Conservation (phyloP, 2,329 filamentous ascomycete genomes). For the Botrytis pseudocinerea region DNA sequence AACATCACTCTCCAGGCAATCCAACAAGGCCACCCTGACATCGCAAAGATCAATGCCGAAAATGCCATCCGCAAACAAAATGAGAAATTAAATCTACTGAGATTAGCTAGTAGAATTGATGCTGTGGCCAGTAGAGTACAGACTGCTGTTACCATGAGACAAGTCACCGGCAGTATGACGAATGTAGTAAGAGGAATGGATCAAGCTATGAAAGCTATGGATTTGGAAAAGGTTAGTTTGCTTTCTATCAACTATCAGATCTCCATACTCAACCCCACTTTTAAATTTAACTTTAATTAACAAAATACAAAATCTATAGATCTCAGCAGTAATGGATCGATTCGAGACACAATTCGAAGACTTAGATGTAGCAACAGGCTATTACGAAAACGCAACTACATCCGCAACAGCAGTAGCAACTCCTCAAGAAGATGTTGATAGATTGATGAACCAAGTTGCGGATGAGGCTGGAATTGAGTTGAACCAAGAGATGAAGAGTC, state of each 20-base stretch:
- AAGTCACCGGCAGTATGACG: slow-evolving; percentile 61
- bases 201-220: slow-evolving; percentile 63
- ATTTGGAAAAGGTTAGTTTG: slow-evolving; percentile 56
- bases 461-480: slow-evolving; percentile 87
- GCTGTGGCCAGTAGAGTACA: slow-evolving; percentile 60
- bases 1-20: slow-evolving; percentile 49
- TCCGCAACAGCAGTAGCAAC: slow-evolving; percentile 73
- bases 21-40: slow-evolving; percentile 59
- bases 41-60: slow-evolving; percentile 63
- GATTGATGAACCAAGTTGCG: slow-evolving; percentile 79
- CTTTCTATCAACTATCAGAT: neutral
- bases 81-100: slow-evolving; percentile 59
- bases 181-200: slow-evolving; percentile 64
- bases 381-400: slow-evolving; percentile 80
- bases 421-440: slow-evolving; percentile 82
- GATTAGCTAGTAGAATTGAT: slow-evolving; percentile 59
- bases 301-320: slow-evolving; percentile 44
- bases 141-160: slow-evolving; percentile 62
- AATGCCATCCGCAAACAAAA: slow-evolving; percentile 65
- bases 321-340: slow-evolving; percentile 65
- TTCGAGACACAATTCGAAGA: slow-evolving; percentile 60
- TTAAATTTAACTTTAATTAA: slow-evolving; percentile 7
- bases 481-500: slow-evolving; percentile 67
- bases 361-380: slow-evolving; percentile 48
- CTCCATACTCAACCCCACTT: neutral